These are phyloP conservation scores for Pinus albicaulis DNA, from an alignment of 75 land plant species.

Conservation along the genomic window DNA sequence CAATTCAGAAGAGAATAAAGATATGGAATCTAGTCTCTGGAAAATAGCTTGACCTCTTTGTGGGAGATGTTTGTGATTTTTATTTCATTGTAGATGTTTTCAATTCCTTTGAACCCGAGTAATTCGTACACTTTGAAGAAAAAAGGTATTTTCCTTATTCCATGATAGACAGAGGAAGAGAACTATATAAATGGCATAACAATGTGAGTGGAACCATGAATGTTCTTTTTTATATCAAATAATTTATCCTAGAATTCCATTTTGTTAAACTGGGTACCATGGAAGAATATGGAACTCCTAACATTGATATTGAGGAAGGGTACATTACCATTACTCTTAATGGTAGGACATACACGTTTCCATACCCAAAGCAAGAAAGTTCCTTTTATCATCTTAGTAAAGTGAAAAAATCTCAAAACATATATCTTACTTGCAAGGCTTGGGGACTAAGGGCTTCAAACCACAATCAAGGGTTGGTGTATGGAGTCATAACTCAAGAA, in stretches of 20 bases:
- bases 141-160: slow-evolving; percentile 98
- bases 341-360: slow-evolving; percentile 95
- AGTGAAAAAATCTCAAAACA: slow-evolving; percentile 95
- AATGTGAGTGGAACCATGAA: slow-evolving; percentile 95
- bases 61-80: slow-evolving; percentile 96
- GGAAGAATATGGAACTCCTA: slow-evolving; percentile 99
- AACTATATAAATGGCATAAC: slow-evolving; percentile 91
- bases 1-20: slow-evolving; percentile 76
- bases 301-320: slow-evolving; percentile 4
- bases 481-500: slow-evolving; percentile 89
- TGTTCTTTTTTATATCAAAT: slow-evolving; percentile 95
- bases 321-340: slow-evolving; percentile 35
- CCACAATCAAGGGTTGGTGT: slow-evolving; percentile 94
- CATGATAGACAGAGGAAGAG: slow-evolving; percentile 93
- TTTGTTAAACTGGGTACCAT: slow-evolving; percentile 98
- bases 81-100: slow-evolving; percentile 81
- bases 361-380: slow-evolving; percentile 95
- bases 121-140: slow-evolving; percentile 94
- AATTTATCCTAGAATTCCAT: slow-evolving; percentile 76
- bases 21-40: slow-evolving; percentile 80
- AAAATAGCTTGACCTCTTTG: slow-evolving; percentile 56
- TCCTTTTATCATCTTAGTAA: slow-evolving; percentile 98
- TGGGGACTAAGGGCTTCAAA: slow-evolving; percentile 97
- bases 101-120: slow-evolving; percentile 85
- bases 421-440: slow-evolving; percentile 96